phyloP scores from a whole-genome alignment of 768 basidiomycete species.

The Dentipellis sp. region DNA sequence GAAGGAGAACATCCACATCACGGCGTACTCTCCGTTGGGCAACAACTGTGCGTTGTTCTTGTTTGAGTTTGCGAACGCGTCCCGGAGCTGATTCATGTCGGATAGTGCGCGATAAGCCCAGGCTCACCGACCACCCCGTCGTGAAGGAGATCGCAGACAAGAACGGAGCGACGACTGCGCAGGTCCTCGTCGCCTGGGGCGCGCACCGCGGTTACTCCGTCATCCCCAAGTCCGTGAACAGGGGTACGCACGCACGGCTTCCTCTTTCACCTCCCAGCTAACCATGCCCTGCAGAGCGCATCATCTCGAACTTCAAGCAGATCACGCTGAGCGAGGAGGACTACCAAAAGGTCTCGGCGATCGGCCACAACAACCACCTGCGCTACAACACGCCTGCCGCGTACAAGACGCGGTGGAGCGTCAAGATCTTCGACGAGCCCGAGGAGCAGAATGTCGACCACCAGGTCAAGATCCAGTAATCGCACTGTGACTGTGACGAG shows the following conservation, averaged over 20 bases:
- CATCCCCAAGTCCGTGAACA: conserved; percentile 76
- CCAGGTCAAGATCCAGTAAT: neutral
- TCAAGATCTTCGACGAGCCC: conserved; percentile 57
- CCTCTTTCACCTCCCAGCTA: neutral
- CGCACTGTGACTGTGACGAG: too few species aligned
- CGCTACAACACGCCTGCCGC: conserved; percentile 57
- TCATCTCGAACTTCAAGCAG: conserved; percentile 72
- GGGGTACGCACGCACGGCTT: conserved; percentile 24
- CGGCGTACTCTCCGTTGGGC: conserved; percentile 67
- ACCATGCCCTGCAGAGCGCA: conserved; percentile 34
- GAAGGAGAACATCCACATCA: conserved; percentile 59
- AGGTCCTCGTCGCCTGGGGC: conserved; percentile 81
- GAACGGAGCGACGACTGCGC: conserved; percentile 60
- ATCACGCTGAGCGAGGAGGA: conserved; percentile 58
- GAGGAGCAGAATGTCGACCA: conserved; percentile 26
- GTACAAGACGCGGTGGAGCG: conserved; percentile 57
- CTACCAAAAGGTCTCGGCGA: conserved; percentile 44
- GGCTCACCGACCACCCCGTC: conserved; percentile 42
- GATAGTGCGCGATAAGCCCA: neutral
- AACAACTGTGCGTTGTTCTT: conserved; percentile 52
- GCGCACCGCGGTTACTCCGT: conserved; percentile 67
- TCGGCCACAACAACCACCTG: conserved; percentile 39
- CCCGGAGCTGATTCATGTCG: neutral
- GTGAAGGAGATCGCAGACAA: conserved; percentile 55
- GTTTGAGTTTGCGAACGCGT: neutral